Percentiles rank a stretch among this genome's conserved stretches.
These are phyloP conservation scores for Jacaranda mimosifolia DNA, from an alignment of 257 asterid species.

Conservation along the genomic window DNA sequence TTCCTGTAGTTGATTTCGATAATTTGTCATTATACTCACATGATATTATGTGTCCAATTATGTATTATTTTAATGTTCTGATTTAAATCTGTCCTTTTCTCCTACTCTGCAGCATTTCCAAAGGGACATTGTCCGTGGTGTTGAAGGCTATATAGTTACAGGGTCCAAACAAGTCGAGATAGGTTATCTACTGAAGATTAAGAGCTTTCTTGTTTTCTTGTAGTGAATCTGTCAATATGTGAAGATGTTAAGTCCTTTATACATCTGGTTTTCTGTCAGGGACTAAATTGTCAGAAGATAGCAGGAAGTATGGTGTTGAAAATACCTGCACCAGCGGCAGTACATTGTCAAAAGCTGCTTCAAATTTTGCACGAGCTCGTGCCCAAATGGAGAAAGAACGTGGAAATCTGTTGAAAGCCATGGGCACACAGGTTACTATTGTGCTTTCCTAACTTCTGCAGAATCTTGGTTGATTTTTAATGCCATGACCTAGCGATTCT, in stretches of 20 bases:
- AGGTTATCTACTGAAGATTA: conserved; percentile 54
- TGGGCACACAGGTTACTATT: conserved; percentile 94
- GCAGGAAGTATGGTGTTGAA: conserved; percentile 91
- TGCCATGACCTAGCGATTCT: conserved; percentile 17
- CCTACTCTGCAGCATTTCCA: conserved; percentile 89
- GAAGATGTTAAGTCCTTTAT: conserved; percentile 32
- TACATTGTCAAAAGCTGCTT: conserved; percentile 93
- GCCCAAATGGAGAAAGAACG: conserved; percentile 98
- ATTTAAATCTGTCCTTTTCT: conserved; percentile 29
- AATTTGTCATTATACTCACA: conserved; percentile 10
- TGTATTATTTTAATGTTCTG: conserved; percentile 14
- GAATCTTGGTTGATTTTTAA: conserved; percentile 20
- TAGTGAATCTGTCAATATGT: conserved; percentile 6
- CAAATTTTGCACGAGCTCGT: conserved; percentile 83
- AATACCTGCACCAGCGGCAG: conserved; percentile 95
- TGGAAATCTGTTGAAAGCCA: conserved; percentile 94
- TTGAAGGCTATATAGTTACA: conserved; percentile 94
- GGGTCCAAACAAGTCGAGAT: conserved; percentile 97
- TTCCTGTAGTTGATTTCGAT: neutral
- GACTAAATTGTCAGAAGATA: conserved; percentile 89
- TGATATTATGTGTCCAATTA: neutral
- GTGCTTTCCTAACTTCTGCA: conserved; percentile 18
- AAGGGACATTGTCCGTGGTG: conserved; percentile 98
- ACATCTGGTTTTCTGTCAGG: conserved; percentile 50
- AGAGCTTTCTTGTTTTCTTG: conserved; percentile 3